A percentile compares a stretch with the other conserved stretches of the same genome.
These are phyloP conservation scores for Xylaria curta DNA, from an alignment of 495 filamentous ascomycete species.

Conservation along the genomic window DNA sequence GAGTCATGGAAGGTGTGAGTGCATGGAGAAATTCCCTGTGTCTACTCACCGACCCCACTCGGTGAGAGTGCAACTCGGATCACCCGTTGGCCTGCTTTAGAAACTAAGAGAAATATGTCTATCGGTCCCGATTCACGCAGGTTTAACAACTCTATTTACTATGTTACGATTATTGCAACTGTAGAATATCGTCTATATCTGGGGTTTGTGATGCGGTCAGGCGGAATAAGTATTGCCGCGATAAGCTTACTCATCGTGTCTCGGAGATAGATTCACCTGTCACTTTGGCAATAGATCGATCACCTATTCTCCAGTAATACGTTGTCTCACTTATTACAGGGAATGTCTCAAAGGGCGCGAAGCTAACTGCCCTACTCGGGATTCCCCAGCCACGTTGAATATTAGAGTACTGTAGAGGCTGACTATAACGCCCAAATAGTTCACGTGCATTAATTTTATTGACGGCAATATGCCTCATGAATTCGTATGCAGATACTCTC, in stretches of 20 bases:
- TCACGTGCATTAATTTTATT: not conserved
- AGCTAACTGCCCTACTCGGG: not conserved
- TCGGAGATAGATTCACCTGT: not conserved
- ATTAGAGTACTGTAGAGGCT: not conserved
- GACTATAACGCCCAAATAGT: not conserved
- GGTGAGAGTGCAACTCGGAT: slow-evolving; percentile 8
- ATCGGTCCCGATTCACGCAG: not conserved
- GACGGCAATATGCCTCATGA: not conserved
- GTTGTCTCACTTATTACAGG: not conserved
- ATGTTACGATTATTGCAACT: not conserved
- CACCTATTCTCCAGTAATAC: not conserved
- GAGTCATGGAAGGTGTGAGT: not conserved
- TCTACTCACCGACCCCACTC: slow-evolving; percentile 18
- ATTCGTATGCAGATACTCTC: not conserved
- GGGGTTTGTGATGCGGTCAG: not conserved
- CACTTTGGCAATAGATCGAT: not conserved
- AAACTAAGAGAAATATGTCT: not conserved
- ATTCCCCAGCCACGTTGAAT: not conserved
- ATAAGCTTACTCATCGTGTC: not conserved
- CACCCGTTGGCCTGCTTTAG: not conserved
- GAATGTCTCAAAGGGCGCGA: not conserved
- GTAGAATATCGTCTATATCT: not conserved
- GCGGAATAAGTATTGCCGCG: not conserved
- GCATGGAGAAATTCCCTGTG: not conserved
- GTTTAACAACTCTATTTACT: not conserved